Percentiles rank a stretch among this genome's conserved stretches.
Conservation (phyloP, 495 filamentous ascomycete genomes). For the Glonium stellatum region DNA sequence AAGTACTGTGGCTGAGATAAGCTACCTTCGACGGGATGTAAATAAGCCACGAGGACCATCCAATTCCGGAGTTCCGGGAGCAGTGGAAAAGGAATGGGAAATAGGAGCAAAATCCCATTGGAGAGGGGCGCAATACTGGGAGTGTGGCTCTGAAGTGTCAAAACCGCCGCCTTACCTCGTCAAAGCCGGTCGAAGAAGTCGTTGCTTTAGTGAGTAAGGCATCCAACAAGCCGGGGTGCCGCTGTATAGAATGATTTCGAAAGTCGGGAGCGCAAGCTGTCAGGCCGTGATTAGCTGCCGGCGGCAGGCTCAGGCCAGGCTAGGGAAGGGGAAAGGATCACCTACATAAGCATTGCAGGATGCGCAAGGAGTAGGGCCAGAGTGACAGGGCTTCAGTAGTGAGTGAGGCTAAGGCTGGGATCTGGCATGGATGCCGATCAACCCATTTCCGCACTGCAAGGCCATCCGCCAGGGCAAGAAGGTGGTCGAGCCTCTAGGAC, state of each 20-base stretch:
- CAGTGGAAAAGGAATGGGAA: background rate
- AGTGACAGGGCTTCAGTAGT: constrained; percentile 26
- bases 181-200: constrained; percentile 6
- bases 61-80: background rate
- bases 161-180: constrained; percentile 17
- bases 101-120: background rate
- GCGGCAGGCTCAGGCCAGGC: background rate
- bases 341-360: constrained; percentile 31
- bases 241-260: constrained; percentile 24
- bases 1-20: constrained; percentile 15
- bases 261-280: constrained; percentile 25
- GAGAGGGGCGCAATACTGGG: too few species aligned
- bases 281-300: constrained; percentile 17
- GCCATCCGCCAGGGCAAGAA: constrained; percentile 16
- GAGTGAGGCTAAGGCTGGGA: constrained; percentile 22
- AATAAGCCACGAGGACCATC: background rate
- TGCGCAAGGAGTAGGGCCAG: constrained; percentile 31
- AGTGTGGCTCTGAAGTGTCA: background rate
- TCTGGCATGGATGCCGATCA: constrained; percentile 24
- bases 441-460: constrained; percentile 19
- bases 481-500: constrained; percentile 26
- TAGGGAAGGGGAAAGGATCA: constrained; percentile 7
- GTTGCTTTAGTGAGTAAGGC: constrained; percentile 28
- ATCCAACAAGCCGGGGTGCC: constrained; percentile 26
- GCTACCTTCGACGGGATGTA: constrained; percentile 1